These are phyloP conservation scores for Acanthamoeba lenticulata DNA, from an alignment of 208 protist species.

Conservation along the genomic window DNA sequence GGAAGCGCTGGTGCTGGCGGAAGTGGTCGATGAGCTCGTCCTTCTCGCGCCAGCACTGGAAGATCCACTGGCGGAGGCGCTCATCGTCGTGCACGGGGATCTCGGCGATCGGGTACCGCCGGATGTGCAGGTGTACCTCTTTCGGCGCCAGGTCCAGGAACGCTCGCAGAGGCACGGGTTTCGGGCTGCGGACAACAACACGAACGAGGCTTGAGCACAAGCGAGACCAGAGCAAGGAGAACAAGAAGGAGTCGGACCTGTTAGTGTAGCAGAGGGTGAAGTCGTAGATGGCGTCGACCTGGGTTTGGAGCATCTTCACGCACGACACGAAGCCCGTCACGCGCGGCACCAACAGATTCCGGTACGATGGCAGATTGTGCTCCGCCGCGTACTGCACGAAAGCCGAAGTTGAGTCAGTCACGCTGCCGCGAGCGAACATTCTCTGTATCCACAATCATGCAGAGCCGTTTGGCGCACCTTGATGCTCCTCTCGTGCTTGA, in stretches of 20 bases:
- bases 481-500: slow-evolving; percentile 37
- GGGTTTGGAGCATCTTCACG: neutral
- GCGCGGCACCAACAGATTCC: slow-evolving; percentile 54
- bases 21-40: slow-evolving; percentile 54
- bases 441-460: neutral
- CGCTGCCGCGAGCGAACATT: neutral
- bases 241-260: neutral
- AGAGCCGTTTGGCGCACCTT: neutral
- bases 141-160: neutral
- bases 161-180: neutral
- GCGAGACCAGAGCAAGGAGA: neutral
- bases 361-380: slow-evolving; percentile 53
- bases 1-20: slow-evolving; percentile 43
- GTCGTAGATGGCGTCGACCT: slow-evolving; percentile 68
- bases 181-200: neutral
- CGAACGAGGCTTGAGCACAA: neutral
- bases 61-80: slow-evolving; percentile 27
- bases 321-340: slow-evolving; percentile 64
- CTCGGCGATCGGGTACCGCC: slow-evolving; percentile 25
- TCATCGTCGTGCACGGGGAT: neutral
- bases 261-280: slow-evolving; percentile 48
- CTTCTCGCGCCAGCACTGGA: slow-evolving; percentile 37
- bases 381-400: slow-evolving; percentile 30
- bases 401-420: neutral
- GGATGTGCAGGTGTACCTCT: slow-evolving; percentile 27